Evolutionary conservation across 257 asterid genomes (phyloP).

Genomic region (Linderniella brevidens): DNA sequence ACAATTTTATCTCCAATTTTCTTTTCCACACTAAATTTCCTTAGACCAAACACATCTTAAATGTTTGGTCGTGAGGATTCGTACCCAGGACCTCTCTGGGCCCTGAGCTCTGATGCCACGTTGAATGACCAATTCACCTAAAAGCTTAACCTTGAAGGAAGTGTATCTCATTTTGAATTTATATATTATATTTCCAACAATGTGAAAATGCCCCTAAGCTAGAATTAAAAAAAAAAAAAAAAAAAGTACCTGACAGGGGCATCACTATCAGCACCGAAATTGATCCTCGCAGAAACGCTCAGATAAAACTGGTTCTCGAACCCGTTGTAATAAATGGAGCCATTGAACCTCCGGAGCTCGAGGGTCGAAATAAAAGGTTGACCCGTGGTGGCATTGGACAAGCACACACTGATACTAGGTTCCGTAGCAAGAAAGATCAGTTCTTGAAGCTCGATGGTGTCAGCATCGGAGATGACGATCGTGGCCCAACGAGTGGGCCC

Average conservation of each 20-base stretch:
- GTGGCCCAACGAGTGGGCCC: conserved; percentile 95
- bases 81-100: too few species aligned
- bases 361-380: conserved; percentile 90
- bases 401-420: conserved; percentile 63
- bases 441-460: conserved; percentile 57
- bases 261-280: conserved; percentile 75
- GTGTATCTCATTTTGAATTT: too few species aligned
- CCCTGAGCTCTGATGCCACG: too few species aligned
- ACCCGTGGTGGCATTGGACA: conserved; percentile 97
- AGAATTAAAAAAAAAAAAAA: too few species aligned
- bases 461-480: conserved; percentile 74
- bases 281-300: conserved; percentile 82
- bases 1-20: too few species aligned
- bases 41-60: too few species aligned
- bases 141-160: too few species aligned
- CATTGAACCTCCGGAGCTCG: conserved; percentile 88
- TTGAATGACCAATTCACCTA: too few species aligned
- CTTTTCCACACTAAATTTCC: too few species aligned
- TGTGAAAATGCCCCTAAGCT: too few species aligned
- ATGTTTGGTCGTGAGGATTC: too few species aligned
- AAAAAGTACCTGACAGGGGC: conserved; percentile 82
- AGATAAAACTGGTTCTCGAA: conserved; percentile 66
- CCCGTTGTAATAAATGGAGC: conserved; percentile 51
- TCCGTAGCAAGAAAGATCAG: conserved; percentile 75
- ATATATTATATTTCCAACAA: too few species aligned